Percentiles rank a stretch among this genome's conserved stretches.
These are phyloP conservation scores for Calonectria honghensis DNA, from an alignment of 2,329 filamentous ascomycete genomes.

Conservation along the genomic window DNA sequence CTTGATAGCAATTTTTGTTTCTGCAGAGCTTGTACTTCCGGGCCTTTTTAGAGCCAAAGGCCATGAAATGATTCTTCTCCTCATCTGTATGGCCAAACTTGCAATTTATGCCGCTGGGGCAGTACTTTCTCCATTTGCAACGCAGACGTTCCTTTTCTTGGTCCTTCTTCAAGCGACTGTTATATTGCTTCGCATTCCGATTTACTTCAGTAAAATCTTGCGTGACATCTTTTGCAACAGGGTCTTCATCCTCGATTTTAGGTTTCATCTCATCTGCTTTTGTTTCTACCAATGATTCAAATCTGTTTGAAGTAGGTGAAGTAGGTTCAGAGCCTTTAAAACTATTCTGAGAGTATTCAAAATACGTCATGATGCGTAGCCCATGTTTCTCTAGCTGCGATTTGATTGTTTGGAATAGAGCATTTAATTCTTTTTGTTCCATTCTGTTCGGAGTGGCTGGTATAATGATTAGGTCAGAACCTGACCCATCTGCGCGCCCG, in stretches of 20 bases:
- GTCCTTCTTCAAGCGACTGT: constrained; percentile 18
- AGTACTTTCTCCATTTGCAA: constrained; percentile 17
- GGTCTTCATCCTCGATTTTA: background rate
- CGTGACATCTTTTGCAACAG: background rate
- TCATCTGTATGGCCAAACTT: constrained; percentile 20
- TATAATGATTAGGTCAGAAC: constrained; percentile 7
- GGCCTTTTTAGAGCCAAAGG: constrained; percentile 13
- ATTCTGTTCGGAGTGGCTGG: constrained; percentile 11
- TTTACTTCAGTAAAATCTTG: constrained; percentile 5
- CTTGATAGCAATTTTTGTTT: constrained; percentile 15
- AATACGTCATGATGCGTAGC: constrained; percentile 14
- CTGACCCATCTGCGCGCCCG: background rate
- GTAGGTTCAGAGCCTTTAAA: background rate
- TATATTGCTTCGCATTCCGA: background rate
- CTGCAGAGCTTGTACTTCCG: constrained; percentile 18
- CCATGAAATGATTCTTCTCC: constrained; percentile 11
- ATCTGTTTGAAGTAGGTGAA: background rate
- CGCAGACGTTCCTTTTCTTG: constrained; percentile 21
- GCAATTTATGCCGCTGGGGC: background rate
- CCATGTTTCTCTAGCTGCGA: background rate
- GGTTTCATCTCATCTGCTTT: background rate
- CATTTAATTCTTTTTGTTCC: constrained; percentile 4
- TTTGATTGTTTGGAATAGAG: constrained; percentile 2
- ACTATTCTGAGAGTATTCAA: constrained; percentile 17
- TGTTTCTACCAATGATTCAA: constrained; percentile 1